phyloP scores from a whole-genome alignment of 129 eudicot species.

The sunflower (Helianthus annuus) region DNA sequence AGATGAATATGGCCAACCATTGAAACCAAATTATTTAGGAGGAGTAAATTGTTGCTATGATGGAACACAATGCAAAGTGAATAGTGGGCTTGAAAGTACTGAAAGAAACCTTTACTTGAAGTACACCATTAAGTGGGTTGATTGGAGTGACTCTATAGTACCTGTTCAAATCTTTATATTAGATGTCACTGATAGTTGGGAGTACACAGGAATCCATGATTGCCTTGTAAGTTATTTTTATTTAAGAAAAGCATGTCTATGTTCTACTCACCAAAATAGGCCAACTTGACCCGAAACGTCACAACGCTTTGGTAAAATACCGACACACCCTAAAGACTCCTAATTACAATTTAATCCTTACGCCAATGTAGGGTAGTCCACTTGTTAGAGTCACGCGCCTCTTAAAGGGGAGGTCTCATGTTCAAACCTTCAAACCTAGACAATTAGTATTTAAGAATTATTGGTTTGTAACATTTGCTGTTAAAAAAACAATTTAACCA shows the following conservation, averaged over 20 bases:
- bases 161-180: slow-evolving; percentile 74
- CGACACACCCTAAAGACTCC: too few relatives aligned
- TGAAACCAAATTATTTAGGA: slow-evolving; percentile 54
- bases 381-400: too few relatives aligned
- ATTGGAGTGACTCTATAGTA: slow-evolving; percentile 60
- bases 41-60: slow-evolving; percentile 78
- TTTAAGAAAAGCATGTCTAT: background rate
- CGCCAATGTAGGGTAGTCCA: too few relatives aligned
- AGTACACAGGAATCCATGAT: slow-evolving; percentile 43
- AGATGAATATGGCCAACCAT: slow-evolving; percentile 48
- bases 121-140: slow-evolving; percentile 72
- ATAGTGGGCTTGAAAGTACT: slow-evolving; percentile 40
- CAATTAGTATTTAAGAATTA: too few relatives aligned
- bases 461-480: too few relatives aligned
- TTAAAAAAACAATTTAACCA: too few relatives aligned
- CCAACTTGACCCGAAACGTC: too few relatives aligned
- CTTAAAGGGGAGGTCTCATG: too few relatives aligned
- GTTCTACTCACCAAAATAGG: background rate
- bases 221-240: slow-evolving; percentile 48
- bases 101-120: slow-evolving; percentile 56
- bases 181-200: slow-evolving; percentile 81
- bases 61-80: slow-evolving; percentile 62
- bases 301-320: too few relatives aligned
- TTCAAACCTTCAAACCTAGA: too few relatives aligned
- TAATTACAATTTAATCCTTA: too few relatives aligned